These are phyloP conservation scores for Backusella luteola DNA, from an alignment of 192 early-diverging fungal species.

Conservation along the genomic window DNA sequence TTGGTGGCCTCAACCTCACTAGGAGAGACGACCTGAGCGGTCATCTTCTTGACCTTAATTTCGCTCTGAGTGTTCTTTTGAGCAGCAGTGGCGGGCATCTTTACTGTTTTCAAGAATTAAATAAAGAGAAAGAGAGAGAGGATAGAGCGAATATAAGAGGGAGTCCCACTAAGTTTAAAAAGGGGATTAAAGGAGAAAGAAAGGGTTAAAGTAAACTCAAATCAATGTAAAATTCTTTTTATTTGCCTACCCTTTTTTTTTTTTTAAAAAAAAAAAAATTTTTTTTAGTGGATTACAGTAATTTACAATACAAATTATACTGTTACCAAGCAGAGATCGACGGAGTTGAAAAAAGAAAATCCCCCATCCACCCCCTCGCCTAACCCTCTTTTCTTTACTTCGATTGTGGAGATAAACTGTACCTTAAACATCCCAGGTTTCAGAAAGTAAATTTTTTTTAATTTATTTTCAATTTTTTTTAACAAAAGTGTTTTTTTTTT, in stretches of 20 bases:
- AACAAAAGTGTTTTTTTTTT: not conserved
- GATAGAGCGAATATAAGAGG: conserved; percentile 16
- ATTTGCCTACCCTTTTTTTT: not conserved
- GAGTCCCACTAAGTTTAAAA: conserved; percentile 13
- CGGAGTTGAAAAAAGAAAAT: not conserved
- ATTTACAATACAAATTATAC: conserved; percentile 1
- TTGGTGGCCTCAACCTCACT: conserved; percentile 20
- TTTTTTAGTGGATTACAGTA: not conserved
- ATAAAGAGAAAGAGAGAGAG: conserved; percentile 10
- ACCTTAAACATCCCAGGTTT: conserved; percentile 3
- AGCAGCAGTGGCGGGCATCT: conserved; percentile 35
- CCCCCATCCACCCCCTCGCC: not conserved
- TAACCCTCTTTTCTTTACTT: not conserved
- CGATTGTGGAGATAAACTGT: not conserved
- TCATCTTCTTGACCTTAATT: conserved; percentile 26
- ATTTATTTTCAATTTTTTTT: not conserved
- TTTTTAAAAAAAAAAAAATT: not conserved
- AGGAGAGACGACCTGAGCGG: conserved; percentile 1
- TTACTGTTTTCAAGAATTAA: conserved; percentile 13
- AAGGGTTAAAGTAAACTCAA: conserved; percentile 4
- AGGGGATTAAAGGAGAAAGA: conserved; percentile 7
- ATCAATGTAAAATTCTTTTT: conserved; percentile 1
- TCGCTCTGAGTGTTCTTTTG: conserved; percentile 25
- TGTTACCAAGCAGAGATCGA: conserved; percentile 1
- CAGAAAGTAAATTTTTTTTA: not conserved